phyloP scores from a whole-genome alignment of 371 early-diverging fungal species.

The Rhizomucor miehei region DNA sequence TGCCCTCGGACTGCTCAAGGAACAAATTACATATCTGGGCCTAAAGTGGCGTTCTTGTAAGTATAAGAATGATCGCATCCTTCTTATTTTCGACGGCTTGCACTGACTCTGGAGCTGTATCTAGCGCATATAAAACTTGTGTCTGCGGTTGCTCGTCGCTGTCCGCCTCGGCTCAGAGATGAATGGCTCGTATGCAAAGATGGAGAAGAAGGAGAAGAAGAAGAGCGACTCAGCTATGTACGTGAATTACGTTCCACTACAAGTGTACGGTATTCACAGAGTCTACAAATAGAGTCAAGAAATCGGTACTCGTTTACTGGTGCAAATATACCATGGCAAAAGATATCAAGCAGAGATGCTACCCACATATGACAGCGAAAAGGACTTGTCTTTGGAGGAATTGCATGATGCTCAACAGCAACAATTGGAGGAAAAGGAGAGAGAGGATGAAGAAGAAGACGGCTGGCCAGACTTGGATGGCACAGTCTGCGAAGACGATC shows the following conservation, averaged over 20 bases:
- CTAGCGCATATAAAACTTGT: constrained; percentile 31
- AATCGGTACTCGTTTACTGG: constrained; percentile 57
- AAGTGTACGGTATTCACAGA: constrained; percentile 21
- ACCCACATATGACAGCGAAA: constrained; percentile 7
- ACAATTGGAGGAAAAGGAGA: too few relatives aligned
- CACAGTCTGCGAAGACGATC: too few relatives aligned
- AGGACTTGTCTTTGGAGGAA: too few relatives aligned
- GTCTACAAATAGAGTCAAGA: constrained; percentile 58
- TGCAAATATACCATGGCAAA: constrained; percentile 61
- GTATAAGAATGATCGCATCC: constrained; percentile 2
- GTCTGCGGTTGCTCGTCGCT: constrained; percentile 70
- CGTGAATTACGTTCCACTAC: too few relatives aligned
- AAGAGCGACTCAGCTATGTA: constrained; percentile 52
- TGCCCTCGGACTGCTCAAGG: constrained; percentile 75
- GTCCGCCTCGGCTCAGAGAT: constrained; percentile 63
- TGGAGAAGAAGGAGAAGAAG: constrained; percentile 50
- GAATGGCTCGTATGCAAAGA: constrained; percentile 54
- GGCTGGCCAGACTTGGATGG: constrained; percentile 5
- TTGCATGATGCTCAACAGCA: too few relatives aligned
- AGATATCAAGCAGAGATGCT: constrained; percentile 48
- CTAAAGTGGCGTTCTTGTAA: constrained; percentile 78
- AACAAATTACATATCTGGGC: constrained; percentile 77
- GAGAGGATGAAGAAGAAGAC: constrained; percentile 1
- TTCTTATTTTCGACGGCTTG: too few relatives aligned
- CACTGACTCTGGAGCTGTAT: too few relatives aligned